Percentiles rank a stretch among this genome's conserved stretches.
These are phyloP conservation scores for Thielaviopsis punctulata DNA, from an alignment of 2,329 filamentous ascomycete genomes.

Conservation along the genomic window DNA sequence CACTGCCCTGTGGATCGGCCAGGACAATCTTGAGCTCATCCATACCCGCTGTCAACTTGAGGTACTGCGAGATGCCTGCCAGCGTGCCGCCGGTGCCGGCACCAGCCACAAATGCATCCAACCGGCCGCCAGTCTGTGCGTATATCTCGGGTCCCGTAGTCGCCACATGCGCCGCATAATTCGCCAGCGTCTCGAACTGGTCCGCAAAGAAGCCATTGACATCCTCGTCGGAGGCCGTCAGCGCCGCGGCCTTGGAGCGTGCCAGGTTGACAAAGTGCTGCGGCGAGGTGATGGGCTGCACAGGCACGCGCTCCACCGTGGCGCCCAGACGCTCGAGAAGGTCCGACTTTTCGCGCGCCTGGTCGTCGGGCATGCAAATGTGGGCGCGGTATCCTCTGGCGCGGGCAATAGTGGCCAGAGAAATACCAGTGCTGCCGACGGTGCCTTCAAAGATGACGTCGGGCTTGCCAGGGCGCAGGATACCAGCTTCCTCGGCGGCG, in stretches of 20 bases:
- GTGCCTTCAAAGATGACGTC: constrained; percentile 97
- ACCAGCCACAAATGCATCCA: constrained; percentile 84
- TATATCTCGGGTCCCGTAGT: constrained; percentile 84
- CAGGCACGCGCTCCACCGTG: constrained; percentile 75
- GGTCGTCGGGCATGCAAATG: constrained; percentile 95
- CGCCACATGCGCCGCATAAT: constrained; percentile 68
- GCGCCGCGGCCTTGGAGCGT: constrained; percentile 54
- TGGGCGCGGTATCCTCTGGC: constrained; percentile 82
- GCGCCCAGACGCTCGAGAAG: constrained; percentile 81
- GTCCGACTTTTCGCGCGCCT: constrained; percentile 74
- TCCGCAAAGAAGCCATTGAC: constrained; percentile 86
- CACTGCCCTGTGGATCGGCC: constrained; percentile 86
- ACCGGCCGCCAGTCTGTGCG: constrained; percentile 50
- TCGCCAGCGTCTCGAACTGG: constrained; percentile 84
- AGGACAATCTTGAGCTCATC: constrained; percentile 53
- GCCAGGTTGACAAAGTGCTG: constrained; percentile 92
- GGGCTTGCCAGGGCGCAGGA: constrained; percentile 61
- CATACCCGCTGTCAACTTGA: constrained; percentile 54
- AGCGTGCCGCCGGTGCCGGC: constrained; percentile 92
- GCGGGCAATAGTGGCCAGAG: constrained; percentile 71
- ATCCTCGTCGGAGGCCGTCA: constrained; percentile 42
- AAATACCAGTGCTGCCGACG: constrained; percentile 90
- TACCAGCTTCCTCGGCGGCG: constrained; percentile 58
- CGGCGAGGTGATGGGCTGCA: constrained; percentile 84
- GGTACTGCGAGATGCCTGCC: constrained; percentile 63